A percentile compares a stretch with the other conserved stretches of the same genome.
Evolutionary conservation across 371 early-diverging fungal species (phyloP).

Genomic region (Enterocytospora artemiae): DNA sequence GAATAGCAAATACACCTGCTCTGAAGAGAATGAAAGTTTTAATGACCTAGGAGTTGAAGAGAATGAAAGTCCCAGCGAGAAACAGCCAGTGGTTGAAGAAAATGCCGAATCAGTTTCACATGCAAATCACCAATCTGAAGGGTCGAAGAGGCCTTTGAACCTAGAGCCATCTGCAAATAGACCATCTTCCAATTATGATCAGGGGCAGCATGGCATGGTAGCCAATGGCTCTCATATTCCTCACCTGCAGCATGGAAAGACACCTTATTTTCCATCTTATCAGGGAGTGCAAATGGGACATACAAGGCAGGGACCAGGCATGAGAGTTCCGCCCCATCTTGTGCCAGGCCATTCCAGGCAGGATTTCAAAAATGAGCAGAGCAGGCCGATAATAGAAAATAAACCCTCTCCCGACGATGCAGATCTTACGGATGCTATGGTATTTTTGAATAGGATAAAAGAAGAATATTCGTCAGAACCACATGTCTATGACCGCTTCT

Average conservation of each 20-base stretch:
- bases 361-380: not conserved
- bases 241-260: not conserved
- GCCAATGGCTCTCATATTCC: not conserved
- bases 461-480: constrained; percentile 76
- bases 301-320: not conserved
- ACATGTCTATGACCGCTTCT: constrained; percentile 84
- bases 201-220: no score
- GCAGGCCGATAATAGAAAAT: not conserved
- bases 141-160: no score
- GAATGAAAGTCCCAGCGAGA: no score
- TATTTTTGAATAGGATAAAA: constrained; percentile 90
- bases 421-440: constrained; percentile 70
- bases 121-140: no score
- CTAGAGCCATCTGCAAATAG: no score
- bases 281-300: not conserved
- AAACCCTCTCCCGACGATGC: constrained; percentile 34
- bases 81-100: no score
- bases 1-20: no score
- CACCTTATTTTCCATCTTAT: not conserved
- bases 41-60: no score
- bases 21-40: no score
- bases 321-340: no score
- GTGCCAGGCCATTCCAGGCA: not conserved
- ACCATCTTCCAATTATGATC: no score
- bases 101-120: no score